Percentiles rank a stretch among this genome's conserved stretches.
Evolutionary conservation across 352 stramenopile genomes (phyloP).

Genomic region (Hyaloperonospora arabidopsidis): DNA sequence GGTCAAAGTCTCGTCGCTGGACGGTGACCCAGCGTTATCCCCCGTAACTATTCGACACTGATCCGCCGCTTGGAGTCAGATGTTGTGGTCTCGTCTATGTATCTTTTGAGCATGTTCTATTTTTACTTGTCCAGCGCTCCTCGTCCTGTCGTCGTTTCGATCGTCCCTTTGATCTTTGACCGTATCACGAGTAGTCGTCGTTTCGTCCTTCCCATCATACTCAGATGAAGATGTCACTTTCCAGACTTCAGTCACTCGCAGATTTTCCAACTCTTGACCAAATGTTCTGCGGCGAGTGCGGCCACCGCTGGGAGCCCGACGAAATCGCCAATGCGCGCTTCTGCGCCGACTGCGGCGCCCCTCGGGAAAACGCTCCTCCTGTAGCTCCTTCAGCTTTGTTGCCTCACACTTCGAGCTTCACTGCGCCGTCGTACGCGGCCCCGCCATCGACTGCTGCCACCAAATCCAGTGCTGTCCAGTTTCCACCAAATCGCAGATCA

Average conservation of each 20-base stretch:
- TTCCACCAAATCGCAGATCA: slow-evolving; percentile 14
- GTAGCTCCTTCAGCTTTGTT: slow-evolving; percentile 7
- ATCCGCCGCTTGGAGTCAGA: neutral
- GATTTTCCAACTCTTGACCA: slow-evolving; percentile 9
- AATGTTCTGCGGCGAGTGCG: slow-evolving; percentile 82
- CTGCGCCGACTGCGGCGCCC: slow-evolving; percentile 72
- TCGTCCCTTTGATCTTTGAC: slow-evolving; percentile 10
- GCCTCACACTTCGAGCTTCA: neutral
- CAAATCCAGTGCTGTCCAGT: neutral
- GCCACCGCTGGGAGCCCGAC: slow-evolving; percentile 68
- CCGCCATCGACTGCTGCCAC: neutral
- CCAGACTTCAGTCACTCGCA: too few relatives aligned
- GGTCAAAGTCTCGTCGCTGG: slow-evolving; percentile 44
- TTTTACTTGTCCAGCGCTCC: neutral
- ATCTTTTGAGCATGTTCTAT: neutral
- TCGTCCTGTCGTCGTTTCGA: slow-evolving; percentile 3
- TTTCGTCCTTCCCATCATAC: slow-evolving; percentile 6
- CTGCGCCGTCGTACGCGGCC: neutral
- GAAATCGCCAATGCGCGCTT: slow-evolving; percentile 76
- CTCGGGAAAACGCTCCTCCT: slow-evolving; percentile 48
- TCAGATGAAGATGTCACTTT: slow-evolving; percentile 8
- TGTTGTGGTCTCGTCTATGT: neutral
- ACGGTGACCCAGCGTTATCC: slow-evolving; percentile 11
- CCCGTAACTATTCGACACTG: slow-evolving; percentile 10
- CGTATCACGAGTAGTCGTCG: neutral